Base-by-base conservation (phyloP, 2,329 filamentous ascomycete genomes). In the Simplicillium sp. region DNA sequence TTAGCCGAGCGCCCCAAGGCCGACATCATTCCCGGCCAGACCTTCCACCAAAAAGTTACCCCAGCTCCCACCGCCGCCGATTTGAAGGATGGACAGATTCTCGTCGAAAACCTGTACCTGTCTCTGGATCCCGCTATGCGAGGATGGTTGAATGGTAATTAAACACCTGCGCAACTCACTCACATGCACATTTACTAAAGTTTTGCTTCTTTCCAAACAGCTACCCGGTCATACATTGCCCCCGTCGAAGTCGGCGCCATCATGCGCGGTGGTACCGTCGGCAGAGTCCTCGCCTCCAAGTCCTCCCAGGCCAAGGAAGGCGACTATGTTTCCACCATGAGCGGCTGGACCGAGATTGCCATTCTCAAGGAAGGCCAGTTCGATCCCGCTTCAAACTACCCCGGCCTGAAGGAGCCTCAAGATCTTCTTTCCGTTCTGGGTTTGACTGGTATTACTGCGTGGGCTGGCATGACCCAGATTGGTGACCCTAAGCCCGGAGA, bases 41-140 rank as follows among this genome's bases (percentile, higher is more conserved):
- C 82, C 12, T 85, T 87, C 60, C 62, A 61, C 32, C 52, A 70
- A 29, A 69, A 76, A 51, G 65, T 63, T 36, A 60, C 66, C 1
- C 65, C 73, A 2, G 66, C 74, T 4, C 73, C 74, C 50, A 61
- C 69, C 7, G 64, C 67, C 15, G 60, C 61, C 28, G 66, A 74
- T 45, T 66, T 83, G 34, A 70, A 80, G 55, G 71, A 79, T 65
- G 80, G 80, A 48, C 64, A 86, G 54, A 66, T 86, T 41, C 68
- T 87, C 38, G 59, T 77, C 35, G 71, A 77, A 56, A 56, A 59
- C 1, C 59, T 82, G 44, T 86, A 85, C 53, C 67, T 85, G 35
- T 81, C 77, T 9, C 67, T 87, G 32, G 83, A 87, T 59, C 82
- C 83, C 2, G 81, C 82, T n/a, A 86, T 86, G 82, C 73, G 83